Base-by-base conservation (phyloP, 371 early-diverging fungal genomes). In the Mortierella sp. region DNA sequence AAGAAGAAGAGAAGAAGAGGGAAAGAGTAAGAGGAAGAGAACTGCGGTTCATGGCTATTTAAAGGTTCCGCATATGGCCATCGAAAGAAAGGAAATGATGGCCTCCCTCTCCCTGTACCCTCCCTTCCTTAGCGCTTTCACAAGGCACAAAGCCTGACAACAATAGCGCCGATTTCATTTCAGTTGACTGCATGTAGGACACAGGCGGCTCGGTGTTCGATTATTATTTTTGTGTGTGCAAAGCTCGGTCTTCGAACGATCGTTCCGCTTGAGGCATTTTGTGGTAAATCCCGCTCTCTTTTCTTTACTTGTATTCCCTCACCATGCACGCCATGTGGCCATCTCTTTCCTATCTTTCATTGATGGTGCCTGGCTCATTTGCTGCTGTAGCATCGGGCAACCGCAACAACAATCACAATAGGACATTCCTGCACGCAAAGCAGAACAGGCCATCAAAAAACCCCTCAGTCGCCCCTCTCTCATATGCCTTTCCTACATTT, bases 31-130 rank as follows among this genome's bases (percentile, higher is more conserved):
- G 43, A 19, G 1, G 51, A 16, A 53, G 5, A 44, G 26, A 24
- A 37, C 53, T 72, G 72, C 37, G 72, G 53, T 67, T 67, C 67
- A 2, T 37, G 9, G 43, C 67, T 72, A 51, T 72, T 70, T 46
- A 48, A 46, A 70, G n/a, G n/a, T n/a, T 37, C 21, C 37, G 21
- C 67, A 67, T 40, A 40, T 67, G 64, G 64, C 24, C 67, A 46
- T 26, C 9, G 50, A 50, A 50, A 43, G 21, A 19, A 44, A 44
- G 2, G 44, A 70, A 70, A 28, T 59, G 59, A 28, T 13, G 4
- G 16, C 21, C 54, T 24, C 54, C 19, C 61, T 61, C 34, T 31
- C 31, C 31, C 31, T 31, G 44, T 14, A 14, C 61, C 14, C 16
- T 26, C 5, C 14, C 31, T 5, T 28, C 37, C n/a, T 48, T 40